These are phyloP conservation scores for Russula sp. DNA, from an alignment of 768 basidiomycete species.

Conservation along the genomic window DNA sequence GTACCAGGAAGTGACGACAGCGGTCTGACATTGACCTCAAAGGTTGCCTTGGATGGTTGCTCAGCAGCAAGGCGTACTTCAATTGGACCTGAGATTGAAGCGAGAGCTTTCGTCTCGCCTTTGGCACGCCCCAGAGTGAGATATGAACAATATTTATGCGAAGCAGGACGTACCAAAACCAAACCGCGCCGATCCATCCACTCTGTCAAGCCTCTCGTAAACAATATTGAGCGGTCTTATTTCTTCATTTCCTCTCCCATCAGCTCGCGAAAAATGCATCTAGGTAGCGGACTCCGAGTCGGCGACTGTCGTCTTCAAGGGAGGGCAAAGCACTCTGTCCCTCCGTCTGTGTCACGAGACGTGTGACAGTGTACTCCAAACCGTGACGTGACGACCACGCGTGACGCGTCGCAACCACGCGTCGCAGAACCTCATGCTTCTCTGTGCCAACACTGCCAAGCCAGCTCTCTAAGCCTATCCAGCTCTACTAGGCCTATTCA, in stretches of 20 bases:
- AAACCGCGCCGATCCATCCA: constrained; percentile 74
- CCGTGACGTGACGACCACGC: no score
- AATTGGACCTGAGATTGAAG: constrained; percentile 77
- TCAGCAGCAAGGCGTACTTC: constrained; percentile 66
- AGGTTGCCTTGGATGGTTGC: constrained; percentile 62
- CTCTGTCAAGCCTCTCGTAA: constrained; percentile 60
- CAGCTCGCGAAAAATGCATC: constrained; percentile 28
- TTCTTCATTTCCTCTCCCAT: constrained; percentile 34
- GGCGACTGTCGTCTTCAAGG: no score
- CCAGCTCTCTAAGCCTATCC: no score
- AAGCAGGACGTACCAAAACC: constrained; percentile 43
- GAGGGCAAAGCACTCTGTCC: no score
- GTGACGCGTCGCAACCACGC: no score
- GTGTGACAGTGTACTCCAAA: no score
- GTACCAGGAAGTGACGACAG: constrained; percentile 64
- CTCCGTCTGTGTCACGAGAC: no score
- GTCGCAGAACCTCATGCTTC: no score
- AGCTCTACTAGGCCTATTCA: no score
- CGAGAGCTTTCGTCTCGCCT: constrained; percentile 45
- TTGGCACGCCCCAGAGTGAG: not conserved
- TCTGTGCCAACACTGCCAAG: no score
- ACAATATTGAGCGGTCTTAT: constrained; percentile 38
- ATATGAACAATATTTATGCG: constrained; percentile 6
- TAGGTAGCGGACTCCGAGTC: not conserved
- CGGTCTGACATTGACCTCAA: constrained; percentile 71